Evolutionary conservation across 495 filamentous ascomycete genomes (phyloP), one percentile per base, ranked within the genome.

Genomic region (Bacidia gigantensis): DNA sequence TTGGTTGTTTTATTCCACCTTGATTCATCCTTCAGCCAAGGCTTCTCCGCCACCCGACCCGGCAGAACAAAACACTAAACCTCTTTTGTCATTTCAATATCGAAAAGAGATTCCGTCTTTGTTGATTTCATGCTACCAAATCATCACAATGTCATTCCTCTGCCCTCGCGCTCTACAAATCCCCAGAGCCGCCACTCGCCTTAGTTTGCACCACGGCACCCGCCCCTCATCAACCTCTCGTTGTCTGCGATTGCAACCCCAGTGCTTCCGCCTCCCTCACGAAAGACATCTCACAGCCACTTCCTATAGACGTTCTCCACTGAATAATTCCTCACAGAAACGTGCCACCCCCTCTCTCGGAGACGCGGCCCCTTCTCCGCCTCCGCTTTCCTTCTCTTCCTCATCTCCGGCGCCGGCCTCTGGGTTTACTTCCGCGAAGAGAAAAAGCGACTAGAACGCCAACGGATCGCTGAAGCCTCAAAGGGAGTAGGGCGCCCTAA

Each of bases 401-500:
- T 96, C 50, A 43, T 79, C 22, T 80, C 88, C 1, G 87, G 84
- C 55, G 77, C 67, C 1, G 84, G 81, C 38, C 78, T 98, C 58
- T 80, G 85, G 45, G 75, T 82, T 58, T 98, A 96, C 67, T 97
- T 98, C 72, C 84, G 85, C 50, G 72, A 75, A 52, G 92, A 98
- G 65, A 96, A 96, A 70, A 79, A 76, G 49, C 80, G 93, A 49
- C 77, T 98, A 77, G 81, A 88, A 62, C 75, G 89, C 53, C 82
- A 87, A 68, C 74, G 87, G 32, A 74, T 96, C 50, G 87, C 87
- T 1, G 89, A 97, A 65, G 81, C 88, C 63, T 81, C 82, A 45
- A 98, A 98, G 72, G 92, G 92, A 12, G 79, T 93, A 24, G 92
- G 92, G 2, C 81, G 72, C 67, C 92, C 92, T 42, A 95, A 93